Evolutionary conservation across 371 early-diverging fungal species (phyloP), one percentile per base, ranked within the genome.

Genomic region (Nematocida displodere): DNA sequence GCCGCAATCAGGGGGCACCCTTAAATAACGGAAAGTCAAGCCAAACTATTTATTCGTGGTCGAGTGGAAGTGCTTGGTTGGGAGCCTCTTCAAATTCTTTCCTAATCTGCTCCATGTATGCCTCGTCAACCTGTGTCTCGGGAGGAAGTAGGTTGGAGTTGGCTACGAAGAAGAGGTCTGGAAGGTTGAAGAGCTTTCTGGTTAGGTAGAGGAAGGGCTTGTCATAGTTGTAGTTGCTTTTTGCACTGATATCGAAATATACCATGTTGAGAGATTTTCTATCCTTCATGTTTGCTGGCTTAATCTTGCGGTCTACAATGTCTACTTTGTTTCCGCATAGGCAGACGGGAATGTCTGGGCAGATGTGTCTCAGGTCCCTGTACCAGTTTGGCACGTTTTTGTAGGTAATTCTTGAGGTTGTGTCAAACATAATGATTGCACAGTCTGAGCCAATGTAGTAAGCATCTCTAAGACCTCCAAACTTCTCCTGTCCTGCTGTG

Each of bases 321-420:
- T 99, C 99, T 67, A 97, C 95, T 88, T 99, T 99, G 91, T 99
- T 99, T 83, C 97, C 99, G 87, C 95, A 94, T 44, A 99, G 89
- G 81, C 98, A 94, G 82, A 98, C 95, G 44, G 98, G 98, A 84
- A 98, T 92, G 8, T 76, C 54, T 29, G 80, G 78, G 88, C 92
- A 93, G 85, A 95, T 95, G 59, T 93, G 95, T 81, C 94, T 91
- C 80, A 93, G 91, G 85, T 95, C 95, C 85, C 93, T 90, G 84
- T 97, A 95, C 97, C 99, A 97, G 89, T 93, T 95, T 80, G 95
- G 94, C 29, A 99, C 95, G 88, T 95, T 97, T 88, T 94, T 94
- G 88, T 95, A 95, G 77, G 99, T 97, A 80, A 98, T 94, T 81
- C 97, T 88, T 66, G 95, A 92, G 59, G 97, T 97, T 54, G 97